phyloP scores from a whole-genome alignment of 2,329 filamentous ascomycete species.

The Geosmithia morbida region DNA sequence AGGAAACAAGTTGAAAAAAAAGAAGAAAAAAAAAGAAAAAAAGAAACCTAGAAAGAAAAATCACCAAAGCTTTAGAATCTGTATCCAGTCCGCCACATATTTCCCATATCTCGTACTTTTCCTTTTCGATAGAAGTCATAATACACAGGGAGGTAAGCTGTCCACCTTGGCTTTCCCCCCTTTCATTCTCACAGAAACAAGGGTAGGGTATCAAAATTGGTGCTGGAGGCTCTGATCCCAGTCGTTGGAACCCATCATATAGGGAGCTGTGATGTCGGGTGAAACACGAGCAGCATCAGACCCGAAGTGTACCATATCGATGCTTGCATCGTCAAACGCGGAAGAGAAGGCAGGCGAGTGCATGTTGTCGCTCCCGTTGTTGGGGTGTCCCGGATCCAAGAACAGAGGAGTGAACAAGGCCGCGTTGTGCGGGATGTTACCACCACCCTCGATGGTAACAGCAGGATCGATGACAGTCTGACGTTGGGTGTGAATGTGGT shows the following conservation, averaged over 20 bases:
- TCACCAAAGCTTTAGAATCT: too few species aligned
- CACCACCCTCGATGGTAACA: conserved; percentile 10
- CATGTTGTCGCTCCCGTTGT: conserved; percentile 8
- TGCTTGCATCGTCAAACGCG: conserved; percentile 24
- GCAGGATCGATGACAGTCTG: conserved; percentile 10
- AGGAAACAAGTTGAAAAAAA: neutral
- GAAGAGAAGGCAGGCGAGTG: conserved; percentile 21
- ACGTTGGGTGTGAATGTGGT: neutral
- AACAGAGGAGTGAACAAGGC: conserved; percentile 8
- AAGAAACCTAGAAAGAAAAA: conserved; percentile 1
- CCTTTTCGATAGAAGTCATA: neutral
- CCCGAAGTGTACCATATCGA: conserved; percentile 21
- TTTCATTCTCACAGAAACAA: too few species aligned
- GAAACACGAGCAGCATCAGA: neutral
- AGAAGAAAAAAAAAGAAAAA: neutral
- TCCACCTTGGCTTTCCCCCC: neutral
- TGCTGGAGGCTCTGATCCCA: conserved; percentile 17
- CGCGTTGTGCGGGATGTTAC: conserved; percentile 2
- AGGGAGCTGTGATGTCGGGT: neutral
- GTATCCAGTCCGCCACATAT: neutral
- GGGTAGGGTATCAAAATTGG: conserved; percentile 14
- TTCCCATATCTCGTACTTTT: neutral
- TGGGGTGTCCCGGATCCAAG: conserved; percentile 7
- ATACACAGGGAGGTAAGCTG: neutral
- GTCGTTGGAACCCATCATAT: conserved; percentile 3